Evolutionary conservation across 1,284 basidiomycete species (phyloP).

Genomic region (Pseudozyma sp.): DNA sequence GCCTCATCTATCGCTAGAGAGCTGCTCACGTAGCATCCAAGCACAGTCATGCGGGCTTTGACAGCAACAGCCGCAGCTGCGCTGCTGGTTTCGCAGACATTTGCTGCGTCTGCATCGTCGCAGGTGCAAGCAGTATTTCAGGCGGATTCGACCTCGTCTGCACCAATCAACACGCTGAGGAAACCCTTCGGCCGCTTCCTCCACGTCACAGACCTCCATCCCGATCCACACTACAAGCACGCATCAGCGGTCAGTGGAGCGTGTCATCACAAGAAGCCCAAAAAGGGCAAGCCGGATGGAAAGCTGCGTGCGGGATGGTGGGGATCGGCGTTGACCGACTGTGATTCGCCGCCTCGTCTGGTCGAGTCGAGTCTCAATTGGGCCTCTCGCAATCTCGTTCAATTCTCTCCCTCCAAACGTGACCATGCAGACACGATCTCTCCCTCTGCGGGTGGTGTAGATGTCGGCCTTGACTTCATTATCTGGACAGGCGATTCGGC

Average conservation of each 20-base stretch:
- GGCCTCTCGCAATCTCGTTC: slow-evolving; percentile 76
- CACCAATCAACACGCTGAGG: slow-evolving; percentile 1
- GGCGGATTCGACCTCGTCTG: slow-evolving; percentile 1
- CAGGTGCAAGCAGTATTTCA: slow-evolving; percentile 19
- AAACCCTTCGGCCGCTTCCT: slow-evolving; percentile 77
- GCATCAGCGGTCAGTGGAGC: slow-evolving; percentile 66
- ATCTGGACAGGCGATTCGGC: slow-evolving; percentile 92
- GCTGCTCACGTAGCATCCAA: too few relatives aligned
- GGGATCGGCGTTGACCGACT: slow-evolving; percentile 75
- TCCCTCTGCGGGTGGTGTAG: background rate
- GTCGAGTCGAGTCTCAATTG: slow-evolving; percentile 85
- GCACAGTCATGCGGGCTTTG: slow-evolving; percentile 2
- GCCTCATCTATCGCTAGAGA: too few relatives aligned
- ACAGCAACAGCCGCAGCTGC: slow-evolving; percentile 14
- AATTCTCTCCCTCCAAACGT: background rate
- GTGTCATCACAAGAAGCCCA: slow-evolving; percentile 57
- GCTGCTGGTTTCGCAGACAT: slow-evolving; percentile 11
- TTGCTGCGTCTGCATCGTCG: slow-evolving; percentile 3
- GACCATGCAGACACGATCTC: background rate
- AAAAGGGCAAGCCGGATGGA: slow-evolving; percentile 52
- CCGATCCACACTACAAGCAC: slow-evolving; percentile 77
- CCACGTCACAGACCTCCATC: slow-evolving; percentile 83
- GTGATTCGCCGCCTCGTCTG: slow-evolving; percentile 83
- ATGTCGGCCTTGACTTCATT: slow-evolving; percentile 79
- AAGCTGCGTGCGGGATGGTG: slow-evolving; percentile 65